Evolutionary conservation across 2,329 filamentous ascomycete genomes (phyloP).

Genomic region (Dactylellina sp.): DNA sequence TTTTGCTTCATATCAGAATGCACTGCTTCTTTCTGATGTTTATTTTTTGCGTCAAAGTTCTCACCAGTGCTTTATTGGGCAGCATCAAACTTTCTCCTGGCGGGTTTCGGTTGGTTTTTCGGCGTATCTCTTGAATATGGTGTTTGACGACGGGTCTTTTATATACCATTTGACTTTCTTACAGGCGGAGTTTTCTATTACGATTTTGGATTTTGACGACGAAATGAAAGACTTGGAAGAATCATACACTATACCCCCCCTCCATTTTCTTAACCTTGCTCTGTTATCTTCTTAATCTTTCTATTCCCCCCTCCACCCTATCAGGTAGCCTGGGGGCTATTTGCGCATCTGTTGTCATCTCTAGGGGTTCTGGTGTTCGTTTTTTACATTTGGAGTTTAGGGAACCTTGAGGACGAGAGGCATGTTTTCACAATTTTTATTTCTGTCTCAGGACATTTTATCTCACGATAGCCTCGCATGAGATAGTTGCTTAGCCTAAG

Average conservation of each 20-base stretch:
- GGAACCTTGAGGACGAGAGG: slow-evolving; percentile 54
- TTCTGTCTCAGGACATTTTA: not conserved
- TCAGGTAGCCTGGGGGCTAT: not conserved
- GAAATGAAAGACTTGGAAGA: slow-evolving; percentile 57
- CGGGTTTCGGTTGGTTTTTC: slow-evolving; percentile 26
- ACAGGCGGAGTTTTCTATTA: slow-evolving; percentile 45
- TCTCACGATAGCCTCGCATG: not conserved
- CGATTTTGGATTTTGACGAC: slow-evolving; percentile 28
- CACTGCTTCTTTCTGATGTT: slow-evolving; percentile 9
- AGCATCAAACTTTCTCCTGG: slow-evolving; percentile 25
- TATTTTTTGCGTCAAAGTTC: slow-evolving; percentile 23
- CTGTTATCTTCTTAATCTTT: slow-evolving; percentile 20
- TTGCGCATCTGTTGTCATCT: slow-evolving; percentile 28
- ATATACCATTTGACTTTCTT: slow-evolving; percentile 40
- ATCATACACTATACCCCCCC: slow-evolving; percentile 39
- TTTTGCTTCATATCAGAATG: too few relatives aligned
- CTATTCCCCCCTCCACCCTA: slow-evolving; percentile 8
- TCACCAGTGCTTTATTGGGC: slow-evolving; percentile 47
- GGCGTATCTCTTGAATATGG: slow-evolving; percentile 41
- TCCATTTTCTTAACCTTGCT: slow-evolving; percentile 54
- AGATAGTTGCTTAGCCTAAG: too few relatives aligned
- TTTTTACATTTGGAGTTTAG: slow-evolving; percentile 40
- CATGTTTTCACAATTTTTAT: not conserved
- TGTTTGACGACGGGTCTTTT: slow-evolving; percentile 57
- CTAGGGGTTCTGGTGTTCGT: slow-evolving; percentile 49